A percentile compares a stretch with the other conserved stretches of the same genome.
These are phyloP conservation scores for Xylaria sp. DNA, from an alignment of 2,329 filamentous ascomycete species.

Conservation along the genomic window DNA sequence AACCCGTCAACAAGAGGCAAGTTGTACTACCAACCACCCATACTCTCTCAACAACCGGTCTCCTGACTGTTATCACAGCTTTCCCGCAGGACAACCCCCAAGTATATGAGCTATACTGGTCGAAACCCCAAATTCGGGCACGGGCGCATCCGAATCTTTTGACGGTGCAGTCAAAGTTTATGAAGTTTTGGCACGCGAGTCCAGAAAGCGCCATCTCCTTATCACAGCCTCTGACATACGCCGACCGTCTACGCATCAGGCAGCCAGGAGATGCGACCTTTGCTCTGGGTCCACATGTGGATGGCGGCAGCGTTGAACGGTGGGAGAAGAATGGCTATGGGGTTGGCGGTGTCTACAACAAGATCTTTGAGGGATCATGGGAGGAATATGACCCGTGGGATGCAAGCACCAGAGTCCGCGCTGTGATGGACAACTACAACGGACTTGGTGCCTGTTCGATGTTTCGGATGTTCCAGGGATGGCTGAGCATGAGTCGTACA, in stretches of 20 bases:
- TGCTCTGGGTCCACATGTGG: constrained; percentile 66
- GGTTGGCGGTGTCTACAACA: constrained; percentile 61
- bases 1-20: constrained; percentile 56
- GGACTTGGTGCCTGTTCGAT: constrained; percentile 77
- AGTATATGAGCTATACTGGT: constrained; percentile 75
- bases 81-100: constrained; percentile 63
- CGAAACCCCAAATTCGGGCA: constrained; percentile 60
- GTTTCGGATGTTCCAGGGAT: constrained; percentile 87
- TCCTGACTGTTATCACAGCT: constrained; percentile 35
- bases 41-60: not conserved
- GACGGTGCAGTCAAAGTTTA: constrained; percentile 54
- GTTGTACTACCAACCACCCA: constrained; percentile 1
- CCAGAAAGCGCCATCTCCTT: constrained; percentile 43
- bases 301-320: constrained; percentile 68
- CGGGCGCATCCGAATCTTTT: constrained; percentile 62
- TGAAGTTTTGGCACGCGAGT: constrained; percentile 57
- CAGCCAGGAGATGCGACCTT: constrained; percentile 66
- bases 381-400: constrained; percentile 82
- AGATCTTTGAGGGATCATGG: constrained; percentile 70
- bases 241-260: constrained; percentile 66
- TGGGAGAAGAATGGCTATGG: constrained; percentile 70
- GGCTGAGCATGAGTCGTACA: constrained; percentile 73
- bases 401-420: constrained; percentile 60
- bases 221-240: constrained; percentile 58
- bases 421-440: constrained; percentile 70